A percentile compares a stretch with the other conserved stretches of the same genome.
phyloP scores from a whole-genome alignment of 2,329 filamentous ascomycete genomes.

The Neofusicoccum sp. region DNA sequence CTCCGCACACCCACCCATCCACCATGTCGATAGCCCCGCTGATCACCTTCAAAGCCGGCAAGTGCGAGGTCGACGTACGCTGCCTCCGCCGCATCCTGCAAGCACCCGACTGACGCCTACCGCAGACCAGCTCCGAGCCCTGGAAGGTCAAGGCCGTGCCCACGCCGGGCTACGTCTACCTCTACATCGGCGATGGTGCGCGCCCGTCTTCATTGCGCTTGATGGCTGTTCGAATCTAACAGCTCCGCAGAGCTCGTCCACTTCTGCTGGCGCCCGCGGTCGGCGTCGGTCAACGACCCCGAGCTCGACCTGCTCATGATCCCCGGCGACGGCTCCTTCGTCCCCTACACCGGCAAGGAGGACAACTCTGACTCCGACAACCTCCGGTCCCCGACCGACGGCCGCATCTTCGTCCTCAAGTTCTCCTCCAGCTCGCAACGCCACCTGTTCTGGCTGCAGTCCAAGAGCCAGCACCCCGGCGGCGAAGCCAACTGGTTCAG shows the following conservation, averaged over 20 bases:
- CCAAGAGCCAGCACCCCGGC: conserved; percentile 72
- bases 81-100: neutral
- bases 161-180: conserved; percentile 83
- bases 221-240: conserved; percentile 16
- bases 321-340: conserved; percentile 81
- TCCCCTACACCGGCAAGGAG: conserved; percentile 64
- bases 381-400: conserved; percentile 68
- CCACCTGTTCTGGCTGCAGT: conserved; percentile 95
- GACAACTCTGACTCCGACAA: conserved; percentile 54
- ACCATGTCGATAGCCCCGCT: conserved; percentile 79
- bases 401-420: conserved; percentile 89
- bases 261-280: conserved; percentile 93
- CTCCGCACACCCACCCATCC: conserved; percentile 17
- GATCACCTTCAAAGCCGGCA: conserved; percentile 95
- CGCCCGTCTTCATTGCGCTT: neutral
- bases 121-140: conserved; percentile 51
- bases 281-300: conserved; percentile 66
- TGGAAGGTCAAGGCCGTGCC: conserved; percentile 71
- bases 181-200: conserved; percentile 84
- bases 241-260: conserved; percentile 72
- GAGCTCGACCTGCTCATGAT: conserved; percentile 93
- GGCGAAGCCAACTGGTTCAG: conserved; percentile 77
- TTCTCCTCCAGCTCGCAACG: conserved; percentile 90
- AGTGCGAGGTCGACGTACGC: conserved; percentile 78
- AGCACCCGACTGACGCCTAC: neutral